These are phyloP conservation scores for Vitis riparia DNA, from an alignment of 164 flowering plant genomes.

Conservation along the genomic window DNA sequence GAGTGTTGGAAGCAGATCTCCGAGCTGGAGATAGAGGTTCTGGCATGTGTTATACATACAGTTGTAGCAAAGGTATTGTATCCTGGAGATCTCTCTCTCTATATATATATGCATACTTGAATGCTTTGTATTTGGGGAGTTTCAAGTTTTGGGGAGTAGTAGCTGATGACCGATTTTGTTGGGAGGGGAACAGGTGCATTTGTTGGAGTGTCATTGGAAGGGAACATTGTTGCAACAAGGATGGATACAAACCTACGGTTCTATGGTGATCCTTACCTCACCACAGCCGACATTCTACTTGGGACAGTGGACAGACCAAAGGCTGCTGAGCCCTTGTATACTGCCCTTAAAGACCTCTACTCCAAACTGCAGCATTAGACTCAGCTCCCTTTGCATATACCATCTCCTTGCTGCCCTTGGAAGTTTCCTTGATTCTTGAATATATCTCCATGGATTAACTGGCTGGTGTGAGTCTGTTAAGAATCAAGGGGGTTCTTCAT, in stretches of 20 bases:
- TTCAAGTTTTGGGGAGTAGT: not conserved
- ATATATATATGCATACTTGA: not conserved
- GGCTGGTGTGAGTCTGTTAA: no score
- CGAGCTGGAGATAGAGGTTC: slow-evolving; percentile 96
- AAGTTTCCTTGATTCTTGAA: no score
- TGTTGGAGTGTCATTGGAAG: slow-evolving; percentile 90
- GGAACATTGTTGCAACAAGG: slow-evolving; percentile 83
- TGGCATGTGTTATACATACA: slow-evolving; percentile 94
- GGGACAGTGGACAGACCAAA: slow-evolving; percentile 86
- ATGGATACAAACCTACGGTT: slow-evolving; percentile 82
- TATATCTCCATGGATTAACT: no score
- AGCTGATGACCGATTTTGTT: not conserved
- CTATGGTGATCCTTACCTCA: slow-evolving; percentile 94
- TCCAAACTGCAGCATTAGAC: slow-evolving; percentile 25
- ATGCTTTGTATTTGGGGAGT: no score
- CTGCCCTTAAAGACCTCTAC: slow-evolving; percentile 61
- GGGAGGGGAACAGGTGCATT: slow-evolving; percentile 68
- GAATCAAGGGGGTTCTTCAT: no score
- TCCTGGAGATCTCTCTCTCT: no score
- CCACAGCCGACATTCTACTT: slow-evolving; percentile 78
- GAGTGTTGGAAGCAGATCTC: slow-evolving; percentile 95
- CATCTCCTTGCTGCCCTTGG: not conserved
- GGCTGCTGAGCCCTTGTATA: slow-evolving; percentile 82
- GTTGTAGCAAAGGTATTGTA: slow-evolving; percentile 88
- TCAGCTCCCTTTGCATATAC: not conserved